These are phyloP conservation scores for Trichothecium roseum DNA, from an alignment of 2,329 filamentous ascomycete genomes.

Conservation along the genomic window DNA sequence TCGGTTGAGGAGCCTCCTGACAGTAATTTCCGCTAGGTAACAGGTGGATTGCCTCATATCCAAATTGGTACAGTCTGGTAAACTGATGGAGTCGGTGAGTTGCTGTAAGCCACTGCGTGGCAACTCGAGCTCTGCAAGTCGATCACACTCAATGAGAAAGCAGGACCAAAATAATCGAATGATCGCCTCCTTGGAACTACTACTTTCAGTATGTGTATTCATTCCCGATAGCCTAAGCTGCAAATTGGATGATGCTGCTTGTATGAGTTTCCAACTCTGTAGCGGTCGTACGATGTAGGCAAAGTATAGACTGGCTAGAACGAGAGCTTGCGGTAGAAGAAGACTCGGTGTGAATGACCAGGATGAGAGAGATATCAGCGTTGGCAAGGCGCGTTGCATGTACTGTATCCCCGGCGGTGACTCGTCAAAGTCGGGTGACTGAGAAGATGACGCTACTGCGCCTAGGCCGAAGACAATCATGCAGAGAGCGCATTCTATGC, in stretches of 20 bases:
- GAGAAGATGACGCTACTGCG: slow-evolving; percentile 8
- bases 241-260: slow-evolving; percentile 18
- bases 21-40: slow-evolving; percentile 21
- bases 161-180: slow-evolving; percentile 19
- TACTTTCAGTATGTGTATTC: slow-evolving; percentile 8
- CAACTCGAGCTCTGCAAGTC: slow-evolving; percentile 20
- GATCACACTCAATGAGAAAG: slow-evolving; percentile 20
- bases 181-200: slow-evolving; percentile 10
- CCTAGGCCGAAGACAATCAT: slow-evolving; percentile 19
- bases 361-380: slow-evolving; percentile 14
- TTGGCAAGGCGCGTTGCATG: slow-evolving; percentile 18
- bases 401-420: slow-evolving; percentile 18
- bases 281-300: slow-evolving; percentile 20
- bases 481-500: slow-evolving; percentile 17
- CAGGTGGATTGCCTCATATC: slow-evolving; percentile 14
- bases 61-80: slow-evolving; percentile 16
- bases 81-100: slow-evolving; percentile 16
- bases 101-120: slow-evolving; percentile 20
- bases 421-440: slow-evolving; percentile 3
- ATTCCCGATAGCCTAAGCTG: slow-evolving; percentile 16
- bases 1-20: slow-evolving; percentile 20
- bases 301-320: slow-evolving; percentile 21
- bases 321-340: slow-evolving; percentile 16
- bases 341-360: slow-evolving; percentile 18
- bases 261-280: slow-evolving; percentile 21